phyloP scores from a whole-genome alignment of 202 grass and related monocot species.

The Cymbopogon flexuosus region DNA sequence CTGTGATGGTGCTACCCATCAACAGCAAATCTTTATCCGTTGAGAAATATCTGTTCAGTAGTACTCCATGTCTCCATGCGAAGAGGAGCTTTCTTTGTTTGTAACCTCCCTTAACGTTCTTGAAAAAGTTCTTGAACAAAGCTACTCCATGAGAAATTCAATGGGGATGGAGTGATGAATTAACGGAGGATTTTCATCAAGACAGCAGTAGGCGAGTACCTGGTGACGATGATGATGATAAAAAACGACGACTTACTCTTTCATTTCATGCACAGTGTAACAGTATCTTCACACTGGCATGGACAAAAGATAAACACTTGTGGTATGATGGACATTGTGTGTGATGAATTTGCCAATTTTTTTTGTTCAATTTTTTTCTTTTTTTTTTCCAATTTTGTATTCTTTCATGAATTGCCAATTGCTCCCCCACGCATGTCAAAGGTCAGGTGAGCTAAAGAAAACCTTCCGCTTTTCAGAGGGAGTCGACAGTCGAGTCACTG shows the following conservation, averaged over 20 bases:
- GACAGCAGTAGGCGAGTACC: background rate
- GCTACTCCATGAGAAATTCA: background rate
- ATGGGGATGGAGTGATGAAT: background rate
- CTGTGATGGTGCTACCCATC: conserved; percentile 33
- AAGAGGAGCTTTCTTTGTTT: background rate
- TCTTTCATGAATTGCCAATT: background rate
- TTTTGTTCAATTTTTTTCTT: too few species aligned
- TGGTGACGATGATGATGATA: too few species aligned
- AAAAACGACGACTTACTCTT: too few species aligned
- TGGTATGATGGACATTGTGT: too few species aligned
- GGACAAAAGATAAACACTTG: too few species aligned
- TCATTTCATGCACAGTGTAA: too few species aligned
- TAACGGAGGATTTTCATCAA: background rate
- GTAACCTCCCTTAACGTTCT: background rate
- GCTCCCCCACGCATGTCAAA: background rate
- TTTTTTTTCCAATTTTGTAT: background rate
- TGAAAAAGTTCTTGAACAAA: background rate
- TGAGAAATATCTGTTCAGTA: conserved; percentile 1
- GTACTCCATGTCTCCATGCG: background rate
- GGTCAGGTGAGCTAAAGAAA: background rate
- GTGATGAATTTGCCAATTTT: background rate
- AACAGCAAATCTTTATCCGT: background rate
- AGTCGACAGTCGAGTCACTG: background rate
- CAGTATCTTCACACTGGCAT: too few species aligned
- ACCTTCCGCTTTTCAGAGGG: conserved; percentile 10